These are phyloP conservation scores for Gynandropsis gynandra DNA, from an alignment of 345 rosid species.

Conservation along the genomic window DNA sequence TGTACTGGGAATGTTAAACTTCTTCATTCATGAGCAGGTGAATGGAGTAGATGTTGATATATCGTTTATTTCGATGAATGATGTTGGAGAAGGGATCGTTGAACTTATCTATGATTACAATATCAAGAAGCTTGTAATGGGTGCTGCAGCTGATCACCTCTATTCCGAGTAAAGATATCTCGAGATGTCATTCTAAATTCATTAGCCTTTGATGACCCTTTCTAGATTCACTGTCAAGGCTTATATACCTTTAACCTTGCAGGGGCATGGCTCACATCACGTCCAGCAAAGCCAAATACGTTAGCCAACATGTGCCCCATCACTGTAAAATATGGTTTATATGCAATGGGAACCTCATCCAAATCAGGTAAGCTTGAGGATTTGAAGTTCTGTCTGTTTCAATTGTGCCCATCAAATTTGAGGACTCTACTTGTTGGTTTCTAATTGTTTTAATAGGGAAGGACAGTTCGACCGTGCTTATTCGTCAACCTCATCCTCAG, in stretches of 20 bases:
- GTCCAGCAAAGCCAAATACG: constrained; percentile 52
- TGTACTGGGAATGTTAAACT: no score
- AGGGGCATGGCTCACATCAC: constrained; percentile 46
- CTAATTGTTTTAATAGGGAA: constrained; percentile 24
- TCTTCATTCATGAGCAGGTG: no score
- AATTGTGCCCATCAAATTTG: no score
- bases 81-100: constrained; percentile 52
- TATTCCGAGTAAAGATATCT: constrained; percentile 37
- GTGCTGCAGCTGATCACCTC: constrained; percentile 57
- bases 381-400: constrained; percentile 15
- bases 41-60: constrained; percentile 29
- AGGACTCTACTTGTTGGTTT: neutral
- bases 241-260: constrained; percentile 23
- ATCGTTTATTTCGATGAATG: constrained; percentile 27
- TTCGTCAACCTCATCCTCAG: constrained; percentile 16
- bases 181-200: constrained; percentile 24
- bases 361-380: constrained; percentile 36
- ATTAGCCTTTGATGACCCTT: neutral
- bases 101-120: constrained; percentile 43
- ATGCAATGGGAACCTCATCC: constrained; percentile 54
- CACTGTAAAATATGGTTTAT: constrained; percentile 50
- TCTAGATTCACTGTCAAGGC: constrained; percentile 1
- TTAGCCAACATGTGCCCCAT: constrained; percentile 34
- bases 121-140: constrained; percentile 54
- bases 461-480: constrained; percentile 17